Base-by-base conservation (phyloP, 2,329 filamentous ascomycete species). In the Tolypocladium nubicola region DNA sequence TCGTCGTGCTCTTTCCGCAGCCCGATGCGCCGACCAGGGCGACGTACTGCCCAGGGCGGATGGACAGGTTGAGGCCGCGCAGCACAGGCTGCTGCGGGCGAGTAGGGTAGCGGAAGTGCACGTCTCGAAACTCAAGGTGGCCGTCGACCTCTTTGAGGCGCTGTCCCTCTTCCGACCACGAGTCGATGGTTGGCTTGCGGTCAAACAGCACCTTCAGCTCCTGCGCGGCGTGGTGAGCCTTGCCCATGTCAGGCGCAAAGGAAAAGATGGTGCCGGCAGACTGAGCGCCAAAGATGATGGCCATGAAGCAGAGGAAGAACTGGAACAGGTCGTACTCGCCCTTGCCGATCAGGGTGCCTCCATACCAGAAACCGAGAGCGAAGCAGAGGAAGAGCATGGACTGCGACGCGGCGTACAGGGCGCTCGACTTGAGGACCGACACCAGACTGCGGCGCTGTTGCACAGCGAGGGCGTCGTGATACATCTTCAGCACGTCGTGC, bases 21-120 rank as follows among this genome's bases (percentile, higher is more conserved):
- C 94, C 93, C 52, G 88, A 94, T 0, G 93, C 88, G n/a, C 94
- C 94, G 10, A 97, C 94, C 2, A 97, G 81, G 0, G 93, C 94
- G 9, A 93, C 81, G 65, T 93, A 94, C 68, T 93, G 88, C 4
- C 89, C 90, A 0, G 89, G 88, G 35, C 85, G 82, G 47, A 93
- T 82, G 16, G 75, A 77, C 8, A 93, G 78, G 70, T 93, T 86
- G 13, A 97, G 78, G 0, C 92, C 93, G 35, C 90, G 87, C 3
- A 97, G 84, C 0, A 97, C 90, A n/a, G 90, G 89, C 64, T 96
- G 90, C 64, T 96, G 90, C 0, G 90, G 89, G 1, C 94, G 84
- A 0, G 90, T 96, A 0, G 93, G 92, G 67, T 97, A 99, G 47
- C 90, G 84, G 80, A 97, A 97, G 70, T 96, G 90, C 2, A 97